Evolutionary conservation across 2,329 filamentous ascomycete genomes (phyloP).

Genomic region (Beauveria medogensis): DNA sequence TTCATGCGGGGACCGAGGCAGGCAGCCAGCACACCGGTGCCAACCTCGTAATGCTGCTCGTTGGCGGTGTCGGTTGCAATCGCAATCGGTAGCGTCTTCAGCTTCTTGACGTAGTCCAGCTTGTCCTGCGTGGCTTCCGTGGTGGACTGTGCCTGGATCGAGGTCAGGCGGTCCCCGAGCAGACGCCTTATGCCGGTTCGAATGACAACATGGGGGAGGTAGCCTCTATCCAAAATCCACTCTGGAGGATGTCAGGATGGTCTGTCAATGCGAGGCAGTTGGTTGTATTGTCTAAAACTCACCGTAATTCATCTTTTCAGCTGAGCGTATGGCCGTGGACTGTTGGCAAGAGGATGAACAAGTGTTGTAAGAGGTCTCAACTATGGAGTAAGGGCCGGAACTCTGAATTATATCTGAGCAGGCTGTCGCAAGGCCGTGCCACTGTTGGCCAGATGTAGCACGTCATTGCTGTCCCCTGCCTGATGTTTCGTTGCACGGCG

Average conservation of each 20-base stretch:
- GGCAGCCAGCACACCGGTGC: slow-evolving; percentile 52
- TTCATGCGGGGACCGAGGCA: slow-evolving; percentile 64
- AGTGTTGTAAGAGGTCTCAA: not conserved
- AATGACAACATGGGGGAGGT: slow-evolving; percentile 55
- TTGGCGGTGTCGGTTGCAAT: slow-evolving; percentile 59
- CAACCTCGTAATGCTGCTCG: slow-evolving; percentile 65
- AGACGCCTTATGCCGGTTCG: slow-evolving; percentile 59
- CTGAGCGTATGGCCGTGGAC: not conserved
- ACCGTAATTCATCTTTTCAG: slow-evolving; percentile 7
- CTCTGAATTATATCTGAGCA: not conserved
- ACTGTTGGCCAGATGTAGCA: slow-evolving; percentile 1
- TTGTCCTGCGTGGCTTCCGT: slow-evolving; percentile 48
- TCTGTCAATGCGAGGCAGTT: not conserved
- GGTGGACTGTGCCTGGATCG: slow-evolving; percentile 46
- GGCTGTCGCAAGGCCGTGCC: not conserved
- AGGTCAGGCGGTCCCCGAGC: slow-evolving; percentile 49
- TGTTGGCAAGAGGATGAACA: no score
- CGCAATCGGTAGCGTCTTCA: slow-evolving; percentile 58
- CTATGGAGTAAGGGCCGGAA: not conserved
- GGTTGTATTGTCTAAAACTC: not conserved
- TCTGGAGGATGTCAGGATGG: slow-evolving; percentile 26
- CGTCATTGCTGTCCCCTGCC: not conserved
- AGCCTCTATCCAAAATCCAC: slow-evolving; percentile 55
- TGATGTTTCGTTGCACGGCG: not conserved
- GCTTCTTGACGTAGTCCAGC: slow-evolving; percentile 52